A percentile compares a stretch with the other conserved stretches of the same genome.
Conservation (phyloP, 2,329 filamentous ascomycete species). For the Colletotrichum sp. region DNA sequence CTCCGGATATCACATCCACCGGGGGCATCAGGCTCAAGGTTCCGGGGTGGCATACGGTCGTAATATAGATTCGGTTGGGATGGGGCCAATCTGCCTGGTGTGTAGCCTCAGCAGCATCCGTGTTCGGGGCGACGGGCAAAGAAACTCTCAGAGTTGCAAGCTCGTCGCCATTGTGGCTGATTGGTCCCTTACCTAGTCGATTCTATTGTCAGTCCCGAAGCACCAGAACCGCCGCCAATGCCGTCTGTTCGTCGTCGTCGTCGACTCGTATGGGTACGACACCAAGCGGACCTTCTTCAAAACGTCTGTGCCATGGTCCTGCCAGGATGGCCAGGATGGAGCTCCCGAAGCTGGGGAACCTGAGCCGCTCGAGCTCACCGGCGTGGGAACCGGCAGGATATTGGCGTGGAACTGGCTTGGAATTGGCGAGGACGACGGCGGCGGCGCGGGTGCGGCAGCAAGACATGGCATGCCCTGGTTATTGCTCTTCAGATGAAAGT, state of each 20-base stretch:
- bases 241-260: background rate
- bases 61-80: background rate
- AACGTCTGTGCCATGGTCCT: background rate
- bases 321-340: background rate
- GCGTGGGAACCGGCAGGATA: background rate
- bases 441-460: background rate
- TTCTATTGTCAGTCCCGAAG: background rate
- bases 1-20: constrained; percentile 2
- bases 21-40: background rate
- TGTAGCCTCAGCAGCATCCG: background rate
- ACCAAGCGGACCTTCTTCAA: background rate
- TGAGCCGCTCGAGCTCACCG: background rate
- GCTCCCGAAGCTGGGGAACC: background rate
- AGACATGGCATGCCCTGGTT: background rate
- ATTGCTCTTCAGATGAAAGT: background rate
- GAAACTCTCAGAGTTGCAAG: background rate
- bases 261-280: background rate
- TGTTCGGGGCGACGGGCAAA: background rate
- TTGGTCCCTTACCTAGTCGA: background rate
- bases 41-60: background rate
- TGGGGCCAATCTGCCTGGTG: background rate
- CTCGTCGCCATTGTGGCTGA: background rate
- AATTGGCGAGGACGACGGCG: background rate
- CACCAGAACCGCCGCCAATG: background rate
- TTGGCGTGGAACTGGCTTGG: background rate